Conservation (phyloP, 441 rosid genomes). For the Gossypium trilobum region DNA sequence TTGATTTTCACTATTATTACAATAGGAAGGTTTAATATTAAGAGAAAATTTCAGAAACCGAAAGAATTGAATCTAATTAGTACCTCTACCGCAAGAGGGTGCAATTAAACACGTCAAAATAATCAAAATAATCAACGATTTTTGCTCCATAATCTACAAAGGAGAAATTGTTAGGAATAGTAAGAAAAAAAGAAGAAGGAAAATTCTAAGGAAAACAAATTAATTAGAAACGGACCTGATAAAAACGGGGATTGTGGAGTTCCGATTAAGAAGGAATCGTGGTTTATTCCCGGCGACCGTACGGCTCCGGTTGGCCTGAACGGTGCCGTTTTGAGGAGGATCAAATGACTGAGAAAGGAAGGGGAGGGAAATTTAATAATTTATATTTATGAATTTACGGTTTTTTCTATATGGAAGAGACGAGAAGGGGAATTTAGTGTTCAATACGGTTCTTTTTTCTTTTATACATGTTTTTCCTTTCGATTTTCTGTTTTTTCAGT, state of each 20-base stretch:
- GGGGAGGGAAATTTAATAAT: not conserved
- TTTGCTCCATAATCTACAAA: slow-evolving; percentile 40
- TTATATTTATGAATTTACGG: not conserved
- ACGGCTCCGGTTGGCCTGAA: not conserved
- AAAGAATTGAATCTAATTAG: not conserved
- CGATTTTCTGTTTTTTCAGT: too few relatives aligned
- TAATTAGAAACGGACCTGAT: not conserved
- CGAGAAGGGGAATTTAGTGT: not conserved
- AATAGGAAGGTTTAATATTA: not conserved
- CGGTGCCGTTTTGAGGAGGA: not conserved
- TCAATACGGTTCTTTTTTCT: too few relatives aligned
- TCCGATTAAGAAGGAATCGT: not conserved
- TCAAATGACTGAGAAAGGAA: not conserved
- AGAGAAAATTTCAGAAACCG: not conserved
- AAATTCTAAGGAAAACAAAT: not conserved
- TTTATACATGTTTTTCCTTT: too few relatives aligned
- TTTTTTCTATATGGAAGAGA: not conserved
- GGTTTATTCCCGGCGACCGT: not conserved
- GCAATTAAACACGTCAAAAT: slow-evolving; percentile 27
- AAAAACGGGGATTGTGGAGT: not conserved
- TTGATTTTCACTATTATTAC: not conserved
- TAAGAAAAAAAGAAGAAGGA: not conserved
- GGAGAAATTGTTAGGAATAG: not conserved
- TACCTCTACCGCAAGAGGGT: slow-evolving; percentile 41
- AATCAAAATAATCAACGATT: slow-evolving; percentile 27